A percentile compares a stretch with the other conserved stretches of the same genome.
Evolutionary conservation across 257 asterid species (phyloP).

Genomic region (Solanum habrochaites): DNA sequence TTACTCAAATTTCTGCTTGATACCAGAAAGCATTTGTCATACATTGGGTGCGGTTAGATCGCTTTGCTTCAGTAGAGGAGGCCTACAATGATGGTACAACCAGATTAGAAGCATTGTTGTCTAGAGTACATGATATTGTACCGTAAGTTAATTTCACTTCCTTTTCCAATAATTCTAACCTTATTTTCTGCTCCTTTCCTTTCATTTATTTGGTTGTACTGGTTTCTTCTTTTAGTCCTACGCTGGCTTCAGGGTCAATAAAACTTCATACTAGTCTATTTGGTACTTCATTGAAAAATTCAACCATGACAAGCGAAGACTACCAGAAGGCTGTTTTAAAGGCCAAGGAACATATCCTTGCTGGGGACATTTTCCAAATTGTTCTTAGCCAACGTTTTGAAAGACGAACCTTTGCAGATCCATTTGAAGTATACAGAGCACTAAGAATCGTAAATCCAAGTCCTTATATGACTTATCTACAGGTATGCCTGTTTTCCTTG

Average conservation of each 20-base stretch:
- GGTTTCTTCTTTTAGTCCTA: slow-evolving; percentile 50
- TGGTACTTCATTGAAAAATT: slow-evolving; percentile 59
- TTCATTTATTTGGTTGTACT: slow-evolving; percentile 5
- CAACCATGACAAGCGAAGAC: slow-evolving; percentile 67
- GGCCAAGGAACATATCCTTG: slow-evolving; percentile 92
- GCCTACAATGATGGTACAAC: slow-evolving; percentile 74
- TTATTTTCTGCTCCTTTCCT: background rate
- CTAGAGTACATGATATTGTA: slow-evolving; percentile 73
- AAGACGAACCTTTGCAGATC: slow-evolving; percentile 89
- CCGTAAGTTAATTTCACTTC: slow-evolving; percentile 39
- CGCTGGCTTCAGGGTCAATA: slow-evolving; percentile 70
- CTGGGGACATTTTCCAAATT: slow-evolving; percentile 97
- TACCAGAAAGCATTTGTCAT: slow-evolving; percentile 82
- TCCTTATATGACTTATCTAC: slow-evolving; percentile 96
- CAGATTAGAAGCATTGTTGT: slow-evolving; percentile 59
- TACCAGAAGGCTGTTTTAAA: slow-evolving; percentile 60
- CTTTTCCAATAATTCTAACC: background rate
- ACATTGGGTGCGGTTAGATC: slow-evolving; percentile 95
- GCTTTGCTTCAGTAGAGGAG: slow-evolving; percentile 56
- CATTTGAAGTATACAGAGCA: slow-evolving; percentile 97
- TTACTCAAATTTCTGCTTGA: background rate
- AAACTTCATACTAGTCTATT: slow-evolving; percentile 55
- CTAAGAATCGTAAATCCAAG: slow-evolving; percentile 92
- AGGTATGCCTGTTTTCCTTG: slow-evolving; percentile 37
- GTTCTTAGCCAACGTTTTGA: slow-evolving; percentile 98